Evolutionary conservation across 805 yeast species (phyloP).

Genomic region (Metschnikowia cubensis): DNA sequence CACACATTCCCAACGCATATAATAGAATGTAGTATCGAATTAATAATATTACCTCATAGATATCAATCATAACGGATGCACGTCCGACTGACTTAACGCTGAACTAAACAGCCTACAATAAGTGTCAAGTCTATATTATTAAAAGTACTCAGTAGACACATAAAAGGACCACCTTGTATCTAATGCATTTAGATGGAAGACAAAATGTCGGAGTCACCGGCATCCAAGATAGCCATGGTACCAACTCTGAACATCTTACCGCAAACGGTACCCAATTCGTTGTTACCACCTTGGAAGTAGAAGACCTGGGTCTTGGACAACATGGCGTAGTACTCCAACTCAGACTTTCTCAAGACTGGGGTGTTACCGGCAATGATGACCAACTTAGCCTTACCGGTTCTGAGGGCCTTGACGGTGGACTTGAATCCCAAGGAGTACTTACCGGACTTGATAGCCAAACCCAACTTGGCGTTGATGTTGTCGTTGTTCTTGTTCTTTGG

Average conservation of each 20-base stretch:
- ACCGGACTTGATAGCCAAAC: constrained; percentile 98
- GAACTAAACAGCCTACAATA: neutral
- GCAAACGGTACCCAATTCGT: constrained; percentile 99
- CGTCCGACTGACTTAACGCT: too few species aligned
- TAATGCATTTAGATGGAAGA: constrained; percentile 42
- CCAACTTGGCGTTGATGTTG: constrained; percentile 96
- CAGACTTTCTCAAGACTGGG: constrained; percentile 99
- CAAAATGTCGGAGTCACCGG: constrained; percentile 99
- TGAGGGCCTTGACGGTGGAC: constrained; percentile 95
- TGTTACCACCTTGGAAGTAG: constrained; percentile 99
- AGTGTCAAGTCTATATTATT: constrained; percentile 1
- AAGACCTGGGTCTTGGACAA: constrained; percentile 93
- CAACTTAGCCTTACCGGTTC: constrained; percentile 99
- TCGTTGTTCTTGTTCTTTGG: constrained; percentile 92
- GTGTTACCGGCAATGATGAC: constrained; percentile 98
- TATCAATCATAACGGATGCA: too few species aligned
- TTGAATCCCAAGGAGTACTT: constrained; percentile 99
- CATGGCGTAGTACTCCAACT: constrained; percentile 99
- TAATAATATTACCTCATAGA: too few species aligned
- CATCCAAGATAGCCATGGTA: constrained; percentile 91
- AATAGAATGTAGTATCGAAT: neutral
- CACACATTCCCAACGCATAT: neutral
- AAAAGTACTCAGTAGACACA: neutral
- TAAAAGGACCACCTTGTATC: neutral
- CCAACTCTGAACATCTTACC: constrained; percentile 99